Base-by-base conservation (phyloP, 371 early-diverging fungal species). In the Amoeboaphelidium occidentale region DNA sequence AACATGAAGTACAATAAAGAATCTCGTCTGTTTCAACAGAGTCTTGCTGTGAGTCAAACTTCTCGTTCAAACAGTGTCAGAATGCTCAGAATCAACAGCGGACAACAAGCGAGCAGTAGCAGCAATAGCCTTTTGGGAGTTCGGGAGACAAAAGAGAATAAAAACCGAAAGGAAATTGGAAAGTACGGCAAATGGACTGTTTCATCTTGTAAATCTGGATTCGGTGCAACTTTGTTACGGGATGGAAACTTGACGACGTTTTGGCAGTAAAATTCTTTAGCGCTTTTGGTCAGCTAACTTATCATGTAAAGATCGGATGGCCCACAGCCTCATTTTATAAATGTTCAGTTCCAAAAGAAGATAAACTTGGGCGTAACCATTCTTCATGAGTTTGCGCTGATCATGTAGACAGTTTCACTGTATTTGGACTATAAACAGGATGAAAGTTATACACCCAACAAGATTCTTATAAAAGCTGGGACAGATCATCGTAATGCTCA, bases 381-480 rank as follows among this genome's bases (percentile, higher is more conserved):
- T 48, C 1, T 63, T 67, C 48, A 39, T 39, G 41, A 2, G 12
- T 39, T 2, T 39, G 20, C 20, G 20, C 52, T 53, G 41, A 58
- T 60, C 25, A 59, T 64, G 13, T 49, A 74, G 60, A 67, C 76
- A 58, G 59, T 88, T 10, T 73, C 80, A 0, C 53, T 94, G 2
- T 84, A 75, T 55, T 61, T 83, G 39, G 83, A 84, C 54, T 73
- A 58, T 50, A 69, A 69, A 46, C 75, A 77, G 55, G 96, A 96
- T 56, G 91, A 92, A 53, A 81, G 79, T 51, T 96, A 96, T 62
- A 86, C 89, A 1, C 92, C 96, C 1, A 68, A 72, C 53, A 63
- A 65, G 27, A 63, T 90, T 2, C 62, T 67, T 21, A 61, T 91
- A 20, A 60, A 76, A 24, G 79, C 76, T 2, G 91, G 93, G 1